phyloP scores from a whole-genome alignment of 768 basidiomycete species.

The Sarcomyxa edulis region DNA sequence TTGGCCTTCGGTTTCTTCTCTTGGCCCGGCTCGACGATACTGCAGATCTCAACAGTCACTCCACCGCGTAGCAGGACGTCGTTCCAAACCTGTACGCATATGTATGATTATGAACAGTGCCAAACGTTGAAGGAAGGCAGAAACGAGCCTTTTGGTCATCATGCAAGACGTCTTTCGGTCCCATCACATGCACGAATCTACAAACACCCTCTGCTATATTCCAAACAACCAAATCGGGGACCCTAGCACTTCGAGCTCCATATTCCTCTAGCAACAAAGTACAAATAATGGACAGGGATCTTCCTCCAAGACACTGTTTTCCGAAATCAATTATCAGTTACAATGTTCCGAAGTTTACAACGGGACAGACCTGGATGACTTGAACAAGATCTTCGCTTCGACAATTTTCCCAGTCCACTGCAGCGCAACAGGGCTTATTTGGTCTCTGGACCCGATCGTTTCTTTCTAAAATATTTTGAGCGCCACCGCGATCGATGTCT shows the following conservation, averaged over 20 bases:
- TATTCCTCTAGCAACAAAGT: slow-evolving; percentile 87
- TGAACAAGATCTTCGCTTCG: slow-evolving; percentile 65
- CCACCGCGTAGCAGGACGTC: slow-evolving; percentile 13
- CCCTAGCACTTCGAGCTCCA: slow-evolving; percentile 70
- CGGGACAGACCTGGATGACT: slow-evolving; percentile 69
- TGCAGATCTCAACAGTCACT: slow-evolving; percentile 11
- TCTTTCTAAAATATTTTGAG: slow-evolving; percentile 46
- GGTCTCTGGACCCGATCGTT: slow-evolving; percentile 64
- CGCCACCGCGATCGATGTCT: slow-evolving; percentile 54
- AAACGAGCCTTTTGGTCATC: slow-evolving; percentile 79
- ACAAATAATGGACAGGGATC: slow-evolving; percentile 69
- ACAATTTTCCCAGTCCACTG: slow-evolving; percentile 83
- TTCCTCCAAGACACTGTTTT: slow-evolving; percentile 70
- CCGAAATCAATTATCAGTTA: background rate
- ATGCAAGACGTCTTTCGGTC: slow-evolving; percentile 78
- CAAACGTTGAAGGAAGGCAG: background rate
- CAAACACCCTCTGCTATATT: slow-evolving; percentile 47
- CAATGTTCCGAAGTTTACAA: slow-evolving; percentile 1
- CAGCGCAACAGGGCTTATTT: slow-evolving; percentile 72
- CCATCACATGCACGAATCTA: slow-evolving; percentile 95
- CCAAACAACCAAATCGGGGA: slow-evolving; percentile 93
- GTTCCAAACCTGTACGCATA: slow-evolving; percentile 12
- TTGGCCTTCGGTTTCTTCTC: background rate
- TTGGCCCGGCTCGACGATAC: slow-evolving; percentile 9
- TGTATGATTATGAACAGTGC: background rate